Conservation (phyloP, 192 early-diverging fungal species). For the Chytriomyces hyalinus region DNA sequence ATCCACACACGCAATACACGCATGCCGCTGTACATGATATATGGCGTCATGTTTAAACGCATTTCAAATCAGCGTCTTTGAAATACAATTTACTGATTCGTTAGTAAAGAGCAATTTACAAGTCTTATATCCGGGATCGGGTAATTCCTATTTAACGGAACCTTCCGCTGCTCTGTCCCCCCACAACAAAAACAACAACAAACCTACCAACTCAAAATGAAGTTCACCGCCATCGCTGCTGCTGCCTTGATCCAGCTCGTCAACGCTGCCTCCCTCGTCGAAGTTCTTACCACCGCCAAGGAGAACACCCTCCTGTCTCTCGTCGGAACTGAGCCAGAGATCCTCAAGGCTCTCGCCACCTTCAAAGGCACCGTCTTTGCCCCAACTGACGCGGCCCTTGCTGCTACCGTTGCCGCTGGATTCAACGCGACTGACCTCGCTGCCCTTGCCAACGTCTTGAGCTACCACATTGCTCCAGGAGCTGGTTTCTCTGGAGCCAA, state of each 20-base stretch:
- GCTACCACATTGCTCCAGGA: conserved; percentile 28
- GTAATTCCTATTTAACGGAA: too few species aligned
- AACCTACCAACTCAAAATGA: neutral
- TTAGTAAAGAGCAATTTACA: too few species aligned
- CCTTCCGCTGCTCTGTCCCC: too few species aligned
- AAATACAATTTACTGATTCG: too few species aligned
- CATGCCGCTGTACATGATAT: too few species aligned
- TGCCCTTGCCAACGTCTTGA: conserved; percentile 13
- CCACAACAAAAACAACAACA: too few species aligned
- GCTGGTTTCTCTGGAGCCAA: conserved; percentile 12
- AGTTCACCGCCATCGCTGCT: conserved; percentile 10
- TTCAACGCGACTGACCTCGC: conserved; percentile 17
- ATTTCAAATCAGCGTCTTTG: too few species aligned
- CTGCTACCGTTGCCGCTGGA: conserved; percentile 18
- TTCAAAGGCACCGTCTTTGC: conserved; percentile 36
- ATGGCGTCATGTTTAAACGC: too few species aligned
- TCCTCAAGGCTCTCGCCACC: conserved; percentile 19
- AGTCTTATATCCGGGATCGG: too few species aligned
- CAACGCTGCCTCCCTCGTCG: conserved; percentile 16
- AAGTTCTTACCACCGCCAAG: conserved; percentile 10
- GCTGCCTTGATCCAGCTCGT: conserved; percentile 1
- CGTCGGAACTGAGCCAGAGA: conserved; percentile 6
- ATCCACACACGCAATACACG: too few species aligned
- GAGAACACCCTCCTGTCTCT: conserved; percentile 20
- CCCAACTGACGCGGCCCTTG: conserved; percentile 34